Conservation (phyloP, 176 grass and related monocot species). For the Thalia dealbata region DNA sequence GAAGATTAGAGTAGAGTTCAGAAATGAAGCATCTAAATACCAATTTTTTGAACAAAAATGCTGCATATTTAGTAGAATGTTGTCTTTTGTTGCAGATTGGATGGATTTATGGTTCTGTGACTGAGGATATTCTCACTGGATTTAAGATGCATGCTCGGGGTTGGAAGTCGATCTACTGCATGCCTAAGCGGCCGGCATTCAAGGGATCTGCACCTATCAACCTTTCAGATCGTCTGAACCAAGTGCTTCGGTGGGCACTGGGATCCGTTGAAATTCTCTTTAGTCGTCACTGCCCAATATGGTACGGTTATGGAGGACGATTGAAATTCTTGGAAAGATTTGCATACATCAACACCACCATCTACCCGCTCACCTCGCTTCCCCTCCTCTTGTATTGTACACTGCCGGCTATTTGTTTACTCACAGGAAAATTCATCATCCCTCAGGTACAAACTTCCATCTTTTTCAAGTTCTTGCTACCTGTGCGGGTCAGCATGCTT, state of each 20-base stretch:
- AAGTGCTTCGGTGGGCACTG: slow-evolving; percentile 17
- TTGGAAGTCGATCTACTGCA: slow-evolving; percentile 20
- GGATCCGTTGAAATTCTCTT: slow-evolving; percentile 19
- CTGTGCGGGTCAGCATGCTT: background rate
- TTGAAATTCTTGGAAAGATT: slow-evolving; percentile 14
- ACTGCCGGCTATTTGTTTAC: slow-evolving; percentile 10
- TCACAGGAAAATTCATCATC: slow-evolving; percentile 17
- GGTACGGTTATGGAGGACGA: slow-evolving; percentile 13
- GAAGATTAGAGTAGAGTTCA: background rate
- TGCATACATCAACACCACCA: slow-evolving; percentile 21
- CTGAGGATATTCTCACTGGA: slow-evolving; percentile 18
- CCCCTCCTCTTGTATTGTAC: slow-evolving; percentile 14
- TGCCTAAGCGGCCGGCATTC: slow-evolving; percentile 17
- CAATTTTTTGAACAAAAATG: background rate
- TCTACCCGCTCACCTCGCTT: slow-evolving; percentile 11
- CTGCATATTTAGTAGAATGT: background rate
- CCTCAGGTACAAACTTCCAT: background rate
- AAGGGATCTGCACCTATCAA: slow-evolving; percentile 18
- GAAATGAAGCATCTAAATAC: background rate
- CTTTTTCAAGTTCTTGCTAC: background rate
- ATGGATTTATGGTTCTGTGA: slow-evolving; percentile 18
- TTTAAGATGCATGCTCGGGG: slow-evolving; percentile 20
- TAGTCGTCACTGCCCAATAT: slow-evolving; percentile 16
- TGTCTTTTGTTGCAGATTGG: slow-evolving; percentile 4
- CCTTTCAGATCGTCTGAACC: slow-evolving; percentile 20